Percentiles rank a stretch among this genome's conserved stretches.
Evolutionary conservation across 2,329 filamentous ascomycete species (phyloP).

Genomic region (Aspergillus quadricinctus): DNA sequence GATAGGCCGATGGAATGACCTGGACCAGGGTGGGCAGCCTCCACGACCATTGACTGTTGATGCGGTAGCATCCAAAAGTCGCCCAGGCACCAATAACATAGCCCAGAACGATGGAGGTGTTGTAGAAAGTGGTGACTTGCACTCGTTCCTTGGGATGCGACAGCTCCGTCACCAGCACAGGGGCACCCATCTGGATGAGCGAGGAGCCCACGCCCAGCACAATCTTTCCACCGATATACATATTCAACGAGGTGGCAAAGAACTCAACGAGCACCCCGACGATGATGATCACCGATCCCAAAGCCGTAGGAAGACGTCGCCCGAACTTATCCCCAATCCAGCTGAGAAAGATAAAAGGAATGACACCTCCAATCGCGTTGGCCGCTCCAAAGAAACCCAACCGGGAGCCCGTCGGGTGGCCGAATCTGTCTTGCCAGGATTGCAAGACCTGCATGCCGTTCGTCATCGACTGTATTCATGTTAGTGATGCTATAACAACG

Average conservation of each 20-base stretch:
- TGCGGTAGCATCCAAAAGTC: constrained; percentile 30
- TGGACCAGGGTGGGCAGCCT: constrained; percentile 53
- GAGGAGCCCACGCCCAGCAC: constrained; percentile 21
- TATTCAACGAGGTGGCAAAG: constrained; percentile 21
- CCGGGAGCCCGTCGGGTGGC: constrained; percentile 18
- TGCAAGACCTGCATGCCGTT: constrained; percentile 45
- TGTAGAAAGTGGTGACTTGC: constrained; percentile 38
- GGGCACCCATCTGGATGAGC: constrained; percentile 39
- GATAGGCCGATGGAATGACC: constrained; percentile 40
- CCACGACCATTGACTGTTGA: constrained; percentile 45
- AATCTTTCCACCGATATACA: constrained; percentile 23
- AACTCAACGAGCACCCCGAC: constrained; percentile 24
- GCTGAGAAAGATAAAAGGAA: constrained; percentile 19
- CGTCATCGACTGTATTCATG: constrained; percentile 38
- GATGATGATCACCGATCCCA: constrained; percentile 34
- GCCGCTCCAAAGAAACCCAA: constrained; percentile 21
- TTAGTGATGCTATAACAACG: constrained; percentile 16
- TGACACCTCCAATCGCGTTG: constrained; percentile 20
- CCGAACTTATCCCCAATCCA: constrained; percentile 20
- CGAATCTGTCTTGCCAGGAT: constrained; percentile 37
- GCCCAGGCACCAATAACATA: constrained; percentile 38
- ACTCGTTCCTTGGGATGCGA: constrained; percentile 39
- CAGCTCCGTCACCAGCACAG: constrained; percentile 43
- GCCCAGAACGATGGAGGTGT: constrained; percentile 40
- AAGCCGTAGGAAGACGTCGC: constrained; percentile 17